Evolutionary conservation across 2,329 filamentous ascomycete genomes (phyloP).

Genomic region (Aspergillus jensenii): DNA sequence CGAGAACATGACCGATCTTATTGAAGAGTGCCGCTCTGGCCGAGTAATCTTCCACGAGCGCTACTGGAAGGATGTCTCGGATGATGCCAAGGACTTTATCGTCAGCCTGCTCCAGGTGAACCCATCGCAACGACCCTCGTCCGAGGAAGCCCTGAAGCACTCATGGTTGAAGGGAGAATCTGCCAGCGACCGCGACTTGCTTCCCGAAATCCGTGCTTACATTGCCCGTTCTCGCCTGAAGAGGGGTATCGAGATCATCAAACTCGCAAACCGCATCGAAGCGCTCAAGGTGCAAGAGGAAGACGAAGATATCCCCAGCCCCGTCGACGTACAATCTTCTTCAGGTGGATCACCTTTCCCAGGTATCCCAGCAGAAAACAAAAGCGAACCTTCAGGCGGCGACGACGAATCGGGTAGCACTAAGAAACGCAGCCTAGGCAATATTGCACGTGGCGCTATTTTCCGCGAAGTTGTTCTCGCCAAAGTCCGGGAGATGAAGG

Average conservation of each 20-base stretch:
- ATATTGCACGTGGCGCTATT: constrained; percentile 67
- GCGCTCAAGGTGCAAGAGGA: constrained; percentile 91
- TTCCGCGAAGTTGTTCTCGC: constrained; percentile 93
- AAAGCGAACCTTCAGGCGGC: constrained; percentile 12
- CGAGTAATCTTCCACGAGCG: constrained; percentile 93
- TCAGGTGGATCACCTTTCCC: constrained; percentile 36
- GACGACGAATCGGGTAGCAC: constrained; percentile 27
- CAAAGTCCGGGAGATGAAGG: constrained; percentile 90
- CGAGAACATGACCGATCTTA: constrained; percentile 87
- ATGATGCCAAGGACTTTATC: constrained; percentile 95
- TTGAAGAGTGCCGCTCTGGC: constrained; percentile 85
- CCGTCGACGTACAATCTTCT: constrained; percentile 60
- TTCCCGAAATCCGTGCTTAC: constrained; percentile 94
- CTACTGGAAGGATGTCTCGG: constrained; percentile 97
- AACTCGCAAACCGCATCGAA: constrained; percentile 93
- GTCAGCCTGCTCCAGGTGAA: constrained; percentile 74
- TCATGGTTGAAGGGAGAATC: constrained; percentile 88
- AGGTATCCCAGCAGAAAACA: constrained; percentile 22
- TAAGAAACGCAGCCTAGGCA: constrained; percentile 56
- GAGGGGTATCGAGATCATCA: constrained; percentile 93
- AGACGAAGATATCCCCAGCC: constrained; percentile 66
- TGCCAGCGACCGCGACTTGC: constrained; percentile 91
- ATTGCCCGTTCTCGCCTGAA: constrained; percentile 87
- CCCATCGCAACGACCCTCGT: constrained; percentile 73
- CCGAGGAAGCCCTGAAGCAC: constrained; percentile 77